Base-by-base conservation (phyloP, 2,329 filamentous ascomycete genomes). In the Paramyrothecium roridum region DNA sequence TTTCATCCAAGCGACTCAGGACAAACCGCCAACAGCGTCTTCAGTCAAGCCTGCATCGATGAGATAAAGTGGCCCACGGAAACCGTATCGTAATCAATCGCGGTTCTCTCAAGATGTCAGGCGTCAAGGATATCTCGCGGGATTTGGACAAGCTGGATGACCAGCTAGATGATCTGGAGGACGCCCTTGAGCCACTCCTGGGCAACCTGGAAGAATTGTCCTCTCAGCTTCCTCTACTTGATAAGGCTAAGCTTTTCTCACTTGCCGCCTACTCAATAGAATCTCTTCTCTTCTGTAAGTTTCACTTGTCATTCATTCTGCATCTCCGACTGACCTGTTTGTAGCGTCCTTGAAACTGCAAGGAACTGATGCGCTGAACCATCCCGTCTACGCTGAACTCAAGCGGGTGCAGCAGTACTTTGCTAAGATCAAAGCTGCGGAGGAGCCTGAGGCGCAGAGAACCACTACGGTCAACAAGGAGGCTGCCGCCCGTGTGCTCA, bases 231-330 rank as follows among this genome's bases (percentile, higher is more conserved):
- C 93, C 93, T 2, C 80, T 98, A n/a, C 81, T 99, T 57, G 93
- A 98, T 77, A 93, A 91, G 76, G 92, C 95, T 8, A 97, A 98
- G 75, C 85, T 97, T 57, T 91, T 96, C 69, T 87, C 95, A n/a
- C 80, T 96, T 20, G 81, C 88, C 52, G 89, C 91, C 19, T 99
- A 98, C 71, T 84, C 93, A 0, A 87, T 99, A 59, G 93, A 98
- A 67, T 96, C 93, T 1, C 77, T 96, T 11, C 76, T 99, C 8
- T 98, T 96, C 73, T 89, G 90, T 92, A 74, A 59, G 84, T 68
- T 20, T 8, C 33, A 13, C 16, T 16, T 8, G n/a, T 19, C 21
- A 47, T n/a, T 13, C 16, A 52, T 17, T 11, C 19, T n/a, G 50
- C 30, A 48, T 4, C 50, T 54, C 43, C 45, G 48, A 11, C 52